Evolutionary conservation across 495 filamentous ascomycete species (phyloP).

Genomic region (Glarea lozoyensis): DNA sequence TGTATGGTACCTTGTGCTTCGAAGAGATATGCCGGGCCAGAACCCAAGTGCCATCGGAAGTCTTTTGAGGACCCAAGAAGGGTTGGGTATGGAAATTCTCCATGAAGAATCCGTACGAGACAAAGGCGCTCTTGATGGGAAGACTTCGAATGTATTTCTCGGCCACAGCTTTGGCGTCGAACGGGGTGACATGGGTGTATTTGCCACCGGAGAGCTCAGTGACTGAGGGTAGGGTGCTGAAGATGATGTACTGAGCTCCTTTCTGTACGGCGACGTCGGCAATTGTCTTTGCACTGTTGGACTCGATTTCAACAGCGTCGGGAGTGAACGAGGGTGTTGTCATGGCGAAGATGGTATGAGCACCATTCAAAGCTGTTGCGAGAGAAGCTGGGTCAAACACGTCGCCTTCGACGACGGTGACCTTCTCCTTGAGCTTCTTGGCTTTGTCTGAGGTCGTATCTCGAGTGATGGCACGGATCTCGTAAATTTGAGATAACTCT

Average conservation of each 20-base stretch:
- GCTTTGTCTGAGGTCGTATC: constrained; percentile 22
- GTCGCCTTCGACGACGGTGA: constrained; percentile 30
- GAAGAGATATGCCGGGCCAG: constrained; percentile 21
- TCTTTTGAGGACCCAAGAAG: constrained; percentile 21
- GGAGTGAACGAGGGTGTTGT: constrained; percentile 30
- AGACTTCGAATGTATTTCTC: constrained; percentile 34
- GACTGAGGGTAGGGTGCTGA: constrained; percentile 32
- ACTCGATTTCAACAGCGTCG: constrained; percentile 28
- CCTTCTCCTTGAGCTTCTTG: constrained; percentile 21
- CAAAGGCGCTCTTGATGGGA: constrained; percentile 34
- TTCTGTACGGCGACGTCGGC: constrained; percentile 36
- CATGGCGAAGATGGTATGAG: constrained; percentile 40
- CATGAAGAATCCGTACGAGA: constrained; percentile 38
- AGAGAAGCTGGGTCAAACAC: constrained; percentile 29
- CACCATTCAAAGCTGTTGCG: constrained; percentile 30
- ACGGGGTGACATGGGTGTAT: constrained; percentile 27
- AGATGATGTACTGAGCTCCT: constrained; percentile 41
- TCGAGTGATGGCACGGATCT: constrained; percentile 43
- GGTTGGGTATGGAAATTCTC: constrained; percentile 28
- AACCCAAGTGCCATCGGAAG: constrained; percentile 25
- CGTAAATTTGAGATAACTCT: constrained; percentile 35
- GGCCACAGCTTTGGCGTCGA: constrained; percentile 35
- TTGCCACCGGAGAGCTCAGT: constrained; percentile 28
- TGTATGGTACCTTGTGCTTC: constrained; percentile 28
- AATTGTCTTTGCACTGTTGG: constrained; percentile 32